These are phyloP conservation scores for Backusella australiensis DNA, from an alignment of 192 early-diverging fungal genomes.

Conservation along the genomic window DNA sequence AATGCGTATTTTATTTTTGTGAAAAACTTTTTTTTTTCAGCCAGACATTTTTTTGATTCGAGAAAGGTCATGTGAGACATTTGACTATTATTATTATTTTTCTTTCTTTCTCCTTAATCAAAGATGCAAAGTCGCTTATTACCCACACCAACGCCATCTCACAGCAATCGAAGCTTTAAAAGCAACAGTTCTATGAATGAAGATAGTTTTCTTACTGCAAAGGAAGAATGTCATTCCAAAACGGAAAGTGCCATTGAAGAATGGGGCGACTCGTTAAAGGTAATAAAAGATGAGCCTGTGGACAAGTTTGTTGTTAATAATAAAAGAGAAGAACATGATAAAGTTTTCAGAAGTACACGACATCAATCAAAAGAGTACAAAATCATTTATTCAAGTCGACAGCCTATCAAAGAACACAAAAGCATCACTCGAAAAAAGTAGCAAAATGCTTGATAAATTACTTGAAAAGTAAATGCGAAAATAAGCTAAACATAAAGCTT, in stretches of 20 bases:
- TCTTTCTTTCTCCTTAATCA: not conserved
- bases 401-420: not conserved
- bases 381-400: conserved; percentile 5
- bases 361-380: not conserved
- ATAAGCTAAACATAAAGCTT: not conserved
- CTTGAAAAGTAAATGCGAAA: not conserved
- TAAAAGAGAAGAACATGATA: not conserved
- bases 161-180: not conserved
- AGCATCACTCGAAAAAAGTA: not conserved
- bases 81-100: too few relatives aligned
- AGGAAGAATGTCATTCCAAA: conserved; percentile 8
- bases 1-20: too few relatives aligned
- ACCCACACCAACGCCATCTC: not conserved
- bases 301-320: not conserved
- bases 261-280: conserved; percentile 5
- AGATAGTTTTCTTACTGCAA: not conserved
- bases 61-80: too few relatives aligned
- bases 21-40: too few relatives aligned
- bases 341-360: conserved; percentile 5
- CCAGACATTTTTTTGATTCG: too few relatives aligned
- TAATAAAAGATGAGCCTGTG: not conserved
- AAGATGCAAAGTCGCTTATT: not conserved
- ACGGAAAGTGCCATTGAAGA: not conserved
- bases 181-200: not conserved
- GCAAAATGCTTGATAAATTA: not conserved